These are phyloP conservation scores for Colletotrichum karsti DNA, from an alignment of 2,329 filamentous ascomycete species.

Conservation along the genomic window DNA sequence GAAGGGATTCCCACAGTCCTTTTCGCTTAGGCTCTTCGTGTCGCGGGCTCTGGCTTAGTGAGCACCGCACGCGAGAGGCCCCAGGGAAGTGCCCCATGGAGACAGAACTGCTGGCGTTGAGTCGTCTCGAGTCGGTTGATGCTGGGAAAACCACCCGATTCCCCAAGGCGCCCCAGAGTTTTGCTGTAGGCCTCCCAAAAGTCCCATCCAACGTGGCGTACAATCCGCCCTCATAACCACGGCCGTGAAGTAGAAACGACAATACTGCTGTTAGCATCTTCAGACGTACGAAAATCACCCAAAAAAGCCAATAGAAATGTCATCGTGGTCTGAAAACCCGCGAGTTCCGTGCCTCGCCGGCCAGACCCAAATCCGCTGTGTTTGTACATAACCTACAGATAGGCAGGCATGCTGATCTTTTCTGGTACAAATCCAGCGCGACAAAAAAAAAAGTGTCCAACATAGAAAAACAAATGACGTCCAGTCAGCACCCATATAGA, in stretches of 20 bases:
- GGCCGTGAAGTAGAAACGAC: no score
- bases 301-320: not conserved
- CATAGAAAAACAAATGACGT: not conserved
- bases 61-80: no score
- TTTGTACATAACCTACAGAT: slow-evolving; percentile 23
- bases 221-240: not conserved
- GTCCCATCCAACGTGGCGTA: no score
- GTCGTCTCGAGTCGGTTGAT: no score
- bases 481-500: not conserved
- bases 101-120: no score
- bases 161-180: no score
- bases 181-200: no score
- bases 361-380: not conserved
- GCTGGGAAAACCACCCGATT: no score
- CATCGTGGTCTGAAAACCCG: not conserved
- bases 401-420: not conserved
- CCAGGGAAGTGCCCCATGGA: no score
- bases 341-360: slow-evolving; percentile 14
- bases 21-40: no score
- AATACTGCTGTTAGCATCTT: not conserved
- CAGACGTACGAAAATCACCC: not conserved
- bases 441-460: not conserved
- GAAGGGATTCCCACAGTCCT: no score
- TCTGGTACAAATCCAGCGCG: not conserved
- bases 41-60: no score